Evolutionary conservation across 1,284 basidiomycete genomes (phyloP).

Genomic region (Chiua sp.): DNA sequence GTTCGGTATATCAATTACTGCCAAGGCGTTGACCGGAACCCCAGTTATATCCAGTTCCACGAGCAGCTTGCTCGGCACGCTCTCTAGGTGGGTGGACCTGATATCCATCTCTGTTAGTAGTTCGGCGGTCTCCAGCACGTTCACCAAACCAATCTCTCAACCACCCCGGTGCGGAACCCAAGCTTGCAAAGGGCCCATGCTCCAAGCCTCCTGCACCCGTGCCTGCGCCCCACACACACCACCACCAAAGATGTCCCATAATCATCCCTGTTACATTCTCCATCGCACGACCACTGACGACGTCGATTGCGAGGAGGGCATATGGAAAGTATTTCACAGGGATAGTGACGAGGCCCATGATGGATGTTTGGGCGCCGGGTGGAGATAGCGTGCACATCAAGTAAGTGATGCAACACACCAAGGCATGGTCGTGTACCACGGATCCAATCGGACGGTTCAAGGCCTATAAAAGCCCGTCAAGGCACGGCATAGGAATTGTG

Average conservation of each 20-base stretch:
- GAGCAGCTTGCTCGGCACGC: conserved; percentile 35
- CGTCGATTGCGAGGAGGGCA: conserved; percentile 73
- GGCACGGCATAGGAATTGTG: neutral
- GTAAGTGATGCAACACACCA: conserved; percentile 74
- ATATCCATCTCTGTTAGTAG: conserved; percentile 26
- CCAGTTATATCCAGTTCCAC: conserved; percentile 43
- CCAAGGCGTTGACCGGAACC: conserved; percentile 49
- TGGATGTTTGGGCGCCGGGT: conserved; percentile 64
- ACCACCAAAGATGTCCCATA: conserved; percentile 83
- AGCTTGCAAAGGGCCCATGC: conserved; percentile 28
- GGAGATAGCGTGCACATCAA: conserved; percentile 71
- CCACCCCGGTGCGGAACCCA: conserved; percentile 46
- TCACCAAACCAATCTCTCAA: conserved; percentile 41
- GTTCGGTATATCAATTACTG: conserved; percentile 6
- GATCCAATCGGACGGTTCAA: conserved; percentile 71
- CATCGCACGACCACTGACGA: conserved; percentile 71
- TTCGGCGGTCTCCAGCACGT: conserved; percentile 21
- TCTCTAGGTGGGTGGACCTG: conserved; percentile 33
- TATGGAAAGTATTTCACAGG: conserved; percentile 80
- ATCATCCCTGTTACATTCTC: conserved; percentile 70
- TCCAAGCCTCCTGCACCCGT: conserved; percentile 37
- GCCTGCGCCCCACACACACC: conserved; percentile 58
- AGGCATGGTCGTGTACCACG: conserved; percentile 64
- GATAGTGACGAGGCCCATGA: conserved; percentile 77
- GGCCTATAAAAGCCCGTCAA: conserved; percentile 42